Conservation (phyloP, 176 grass and related monocot genomes). For the Cenchrus americanus region DNA sequence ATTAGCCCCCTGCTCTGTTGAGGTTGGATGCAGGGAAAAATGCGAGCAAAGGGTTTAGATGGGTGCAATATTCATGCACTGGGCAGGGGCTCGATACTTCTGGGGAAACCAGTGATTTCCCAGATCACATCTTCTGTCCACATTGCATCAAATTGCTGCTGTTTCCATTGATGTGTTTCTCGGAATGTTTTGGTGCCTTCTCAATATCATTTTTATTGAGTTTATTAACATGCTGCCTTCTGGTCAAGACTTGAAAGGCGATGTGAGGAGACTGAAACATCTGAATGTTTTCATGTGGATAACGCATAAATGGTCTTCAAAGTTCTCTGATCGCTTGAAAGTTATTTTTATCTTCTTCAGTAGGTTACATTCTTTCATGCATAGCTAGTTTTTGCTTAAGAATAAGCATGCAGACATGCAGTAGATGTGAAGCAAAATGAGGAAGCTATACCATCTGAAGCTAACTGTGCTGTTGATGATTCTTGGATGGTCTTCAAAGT, state of each 20-base stretch:
- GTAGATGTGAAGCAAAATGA: no score
- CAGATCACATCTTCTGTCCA: conserved; percentile 47
- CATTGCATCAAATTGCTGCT: not conserved
- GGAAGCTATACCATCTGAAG: no score
- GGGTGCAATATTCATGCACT: conserved; percentile 51
- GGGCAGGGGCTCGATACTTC: conserved; percentile 30
- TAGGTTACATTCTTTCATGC: no score
- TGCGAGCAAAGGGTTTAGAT: conserved; percentile 50
- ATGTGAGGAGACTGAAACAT: conserved; percentile 50
- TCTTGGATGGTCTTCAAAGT: no score
- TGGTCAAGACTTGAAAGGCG: conserved; percentile 17
- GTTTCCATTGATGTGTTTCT: not conserved
- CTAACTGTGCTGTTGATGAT: no score
- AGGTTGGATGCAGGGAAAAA: conserved; percentile 47
- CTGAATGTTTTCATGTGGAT: conserved; percentile 47
- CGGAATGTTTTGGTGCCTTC: not conserved
- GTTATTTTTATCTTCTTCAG: not conserved
- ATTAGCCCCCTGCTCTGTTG: conserved; percentile 63
- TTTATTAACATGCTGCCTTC: not conserved
- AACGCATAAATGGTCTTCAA: conserved; percentile 57
- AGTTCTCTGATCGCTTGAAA: conserved; percentile 56
- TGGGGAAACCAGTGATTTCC: conserved; percentile 41
- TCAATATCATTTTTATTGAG: not conserved
- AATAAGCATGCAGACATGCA: no score
- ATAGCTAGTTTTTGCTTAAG: no score